These are phyloP conservation scores for Vaccinium vitisidaea DNA, from an alignment of 148 eudicot species.

Conservation along the genomic window DNA sequence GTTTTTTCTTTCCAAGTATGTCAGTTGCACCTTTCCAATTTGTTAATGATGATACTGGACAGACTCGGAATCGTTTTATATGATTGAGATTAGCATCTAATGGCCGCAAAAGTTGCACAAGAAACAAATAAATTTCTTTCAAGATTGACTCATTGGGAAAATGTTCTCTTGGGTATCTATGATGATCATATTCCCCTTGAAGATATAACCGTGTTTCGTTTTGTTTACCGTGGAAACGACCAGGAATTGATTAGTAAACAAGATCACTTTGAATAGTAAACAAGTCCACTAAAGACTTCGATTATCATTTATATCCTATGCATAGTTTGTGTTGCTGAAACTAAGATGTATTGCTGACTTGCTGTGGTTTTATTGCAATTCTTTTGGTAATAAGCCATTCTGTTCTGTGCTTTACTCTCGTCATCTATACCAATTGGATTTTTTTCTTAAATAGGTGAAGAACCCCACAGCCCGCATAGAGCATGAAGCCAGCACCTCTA, in stretches of 20 bases:
- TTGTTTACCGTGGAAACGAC: neutral
- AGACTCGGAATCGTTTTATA: neutral
- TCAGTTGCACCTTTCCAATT: neutral
- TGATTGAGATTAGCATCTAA: neutral
- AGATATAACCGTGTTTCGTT: neutral
- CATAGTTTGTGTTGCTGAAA: neutral
- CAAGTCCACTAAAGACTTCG: neutral
- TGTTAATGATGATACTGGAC: neutral
- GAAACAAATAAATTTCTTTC: neutral
- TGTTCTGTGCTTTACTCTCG: neutral
- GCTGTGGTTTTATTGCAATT: neutral
- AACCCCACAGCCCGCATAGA: slow-evolving; percentile 69
- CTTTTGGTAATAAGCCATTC: neutral
- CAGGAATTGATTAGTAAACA: neutral
- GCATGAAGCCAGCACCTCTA: slow-evolving; percentile 96
- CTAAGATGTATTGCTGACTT: neutral
- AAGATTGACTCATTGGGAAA: neutral
- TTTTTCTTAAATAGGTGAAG: slow-evolving; percentile 47
- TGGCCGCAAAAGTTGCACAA: neutral
- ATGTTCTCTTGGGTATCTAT: neutral
- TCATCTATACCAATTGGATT: neutral
- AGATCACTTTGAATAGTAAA: neutral
- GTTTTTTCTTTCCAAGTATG: neutral
- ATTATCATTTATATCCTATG: neutral
- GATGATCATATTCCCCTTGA: neutral